Evolutionary conservation across 495 filamentous ascomycete species (phyloP).

Genomic region (Tirmania nivea): DNA sequence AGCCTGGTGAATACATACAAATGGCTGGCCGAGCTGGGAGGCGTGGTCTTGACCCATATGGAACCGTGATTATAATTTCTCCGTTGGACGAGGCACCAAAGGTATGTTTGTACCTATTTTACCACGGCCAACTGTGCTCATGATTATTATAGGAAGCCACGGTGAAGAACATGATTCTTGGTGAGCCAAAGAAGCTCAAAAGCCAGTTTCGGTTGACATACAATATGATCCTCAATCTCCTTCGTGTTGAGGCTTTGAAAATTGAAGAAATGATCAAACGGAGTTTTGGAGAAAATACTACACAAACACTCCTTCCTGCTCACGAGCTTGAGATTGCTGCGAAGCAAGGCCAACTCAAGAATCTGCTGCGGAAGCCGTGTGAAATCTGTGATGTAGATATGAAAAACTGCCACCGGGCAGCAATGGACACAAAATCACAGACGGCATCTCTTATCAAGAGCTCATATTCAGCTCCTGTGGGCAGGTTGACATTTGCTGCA

Average conservation of each 20-base stretch:
- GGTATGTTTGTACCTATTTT: slow-evolving; percentile 19
- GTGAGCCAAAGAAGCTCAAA: slow-evolving; percentile 79
- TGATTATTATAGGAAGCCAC: slow-evolving; percentile 25
- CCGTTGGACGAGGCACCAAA: slow-evolving; percentile 61
- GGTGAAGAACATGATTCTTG: slow-evolving; percentile 81
- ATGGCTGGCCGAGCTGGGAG: slow-evolving; percentile 94
- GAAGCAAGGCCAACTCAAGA: slow-evolving; percentile 77
- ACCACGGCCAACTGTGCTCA: too few species aligned
- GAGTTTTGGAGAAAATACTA: slow-evolving; percentile 97
- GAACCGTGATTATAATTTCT: slow-evolving; percentile 79
- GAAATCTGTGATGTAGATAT: slow-evolving; percentile 61
- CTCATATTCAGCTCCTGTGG: slow-evolving; percentile 49
- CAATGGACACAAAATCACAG: slow-evolving; percentile 51
- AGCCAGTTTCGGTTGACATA: slow-evolving; percentile 96
- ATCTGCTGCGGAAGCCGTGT: slow-evolving; percentile 71
- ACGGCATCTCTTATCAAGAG: slow-evolving; percentile 54
- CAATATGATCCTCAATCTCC: slow-evolving; percentile 95
- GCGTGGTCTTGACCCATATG: slow-evolving; percentile 75
- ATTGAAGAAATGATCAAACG: slow-evolving; percentile 99
- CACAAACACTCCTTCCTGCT: slow-evolving; percentile 80
- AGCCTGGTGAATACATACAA: slow-evolving; percentile 93
- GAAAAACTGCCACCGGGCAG: slow-evolving; percentile 52
- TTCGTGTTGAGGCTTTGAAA: slow-evolving; percentile 88
- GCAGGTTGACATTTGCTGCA: slow-evolving; percentile 51
- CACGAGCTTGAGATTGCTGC: slow-evolving; percentile 84